Base-by-base conservation (phyloP, 805 yeast genomes). In the Hagleromyces aurorensis region DNA sequence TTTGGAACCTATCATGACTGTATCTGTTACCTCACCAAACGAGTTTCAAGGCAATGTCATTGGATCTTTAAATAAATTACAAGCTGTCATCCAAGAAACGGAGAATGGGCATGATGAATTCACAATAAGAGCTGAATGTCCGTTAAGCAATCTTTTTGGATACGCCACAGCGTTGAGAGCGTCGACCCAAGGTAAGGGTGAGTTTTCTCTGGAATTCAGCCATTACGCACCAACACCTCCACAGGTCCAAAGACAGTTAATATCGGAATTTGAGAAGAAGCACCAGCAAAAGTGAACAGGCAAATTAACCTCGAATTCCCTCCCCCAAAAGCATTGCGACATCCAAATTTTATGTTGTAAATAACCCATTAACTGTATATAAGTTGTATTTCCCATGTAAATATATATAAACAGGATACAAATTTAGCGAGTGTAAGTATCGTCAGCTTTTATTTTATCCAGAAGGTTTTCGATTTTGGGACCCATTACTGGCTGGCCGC, bases 181-280 rank as follows among this genome's bases (percentile, higher is more conserved):
- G 13, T 76, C 83, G 37, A 89, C 98, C 10, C 98, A 91, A 63
- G 99, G 99, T 63, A 91, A 91, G 59, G 98, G 99, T 51, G 97
- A 93, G 64, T 91, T 91, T 60, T 74, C 95, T 2, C 70, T 91
- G 59, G 99, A 91, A 59, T 91, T 91, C 66, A 78, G 82, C 55
- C 82, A 85, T 51, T 91, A 89, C 58, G 75, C 89, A 29, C 95
- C 94, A 44, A 81, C 93, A 30, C 72, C 93, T 27, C 84, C 89
- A 20, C 95, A 85, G 44, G 68, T 89, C 43, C 98, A 91, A 64
- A 81, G 69, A 53, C 82, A 89, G 63, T 70, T 91, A 62, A 78
- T 91, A 43, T 94, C 80, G 31, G 94, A 84, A 51, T 76, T 75
- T 54, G 70, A 72, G 45, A 78, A 79, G 70, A 74, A 65, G 55